Evolutionary conservation across 345 rosid species (phyloP).

Genomic region (Lepidium africanum): DNA sequence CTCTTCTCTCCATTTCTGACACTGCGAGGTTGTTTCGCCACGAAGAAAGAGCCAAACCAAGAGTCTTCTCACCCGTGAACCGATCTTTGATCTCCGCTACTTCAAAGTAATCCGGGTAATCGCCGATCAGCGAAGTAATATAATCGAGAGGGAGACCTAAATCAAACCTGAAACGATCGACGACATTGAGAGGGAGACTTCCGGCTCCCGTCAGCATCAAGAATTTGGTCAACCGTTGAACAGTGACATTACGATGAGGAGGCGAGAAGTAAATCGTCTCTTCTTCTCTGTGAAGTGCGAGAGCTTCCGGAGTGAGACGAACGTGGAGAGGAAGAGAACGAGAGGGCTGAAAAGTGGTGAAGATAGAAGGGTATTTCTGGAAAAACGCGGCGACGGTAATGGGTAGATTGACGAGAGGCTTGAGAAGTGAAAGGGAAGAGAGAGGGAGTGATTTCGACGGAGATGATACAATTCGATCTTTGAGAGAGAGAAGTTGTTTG

Average conservation of each 20-base stretch:
- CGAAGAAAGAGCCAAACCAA: conserved; percentile 44
- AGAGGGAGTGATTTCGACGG: conserved; percentile 53
- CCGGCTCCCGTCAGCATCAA: conserved; percentile 49
- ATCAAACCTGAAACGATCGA: conserved; percentile 61
- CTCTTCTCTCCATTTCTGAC: conserved; percentile 64
- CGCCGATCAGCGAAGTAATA: conserved; percentile 42
- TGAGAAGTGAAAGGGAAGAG: conserved; percentile 54
- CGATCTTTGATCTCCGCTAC: conserved; percentile 34
- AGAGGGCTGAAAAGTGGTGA: conserved; percentile 57
- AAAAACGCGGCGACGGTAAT: conserved; percentile 35
- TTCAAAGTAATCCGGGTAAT: conserved; percentile 70
- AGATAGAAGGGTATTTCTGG: conserved; percentile 43
- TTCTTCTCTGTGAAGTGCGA: conserved; percentile 53
- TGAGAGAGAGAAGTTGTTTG: conserved; percentile 48
- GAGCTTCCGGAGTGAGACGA: conserved; percentile 49
- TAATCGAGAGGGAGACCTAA: conserved; percentile 70
- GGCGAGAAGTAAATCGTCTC: conserved; percentile 31
- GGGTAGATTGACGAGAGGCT: conserved; percentile 43
- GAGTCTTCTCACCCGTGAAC: conserved; percentile 22
- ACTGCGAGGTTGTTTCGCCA: conserved; percentile 45
- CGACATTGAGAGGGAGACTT: conserved; percentile 43
- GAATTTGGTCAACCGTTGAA: conserved; percentile 49
- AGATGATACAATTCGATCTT: conserved; percentile 52
- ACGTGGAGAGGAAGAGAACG: conserved; percentile 60
- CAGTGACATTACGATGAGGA: conserved; percentile 25